Evolutionary conservation across 805 yeast genomes (phyloP).

Genomic region (Tetrapisispora taiwanensis): DNA sequence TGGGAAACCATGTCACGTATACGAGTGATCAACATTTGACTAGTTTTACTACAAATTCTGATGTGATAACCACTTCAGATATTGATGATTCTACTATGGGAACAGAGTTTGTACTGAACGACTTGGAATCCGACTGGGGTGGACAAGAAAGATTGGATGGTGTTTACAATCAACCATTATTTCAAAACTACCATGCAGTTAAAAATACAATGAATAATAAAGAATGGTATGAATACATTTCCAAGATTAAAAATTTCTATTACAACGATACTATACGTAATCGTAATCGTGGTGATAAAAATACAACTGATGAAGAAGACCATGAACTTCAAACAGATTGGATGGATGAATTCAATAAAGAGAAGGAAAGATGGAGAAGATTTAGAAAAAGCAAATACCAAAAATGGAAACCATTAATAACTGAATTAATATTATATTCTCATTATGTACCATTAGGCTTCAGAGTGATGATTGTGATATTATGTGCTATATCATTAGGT

Average conservation of each 20-base stretch:
- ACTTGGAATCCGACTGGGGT: constrained; percentile 52
- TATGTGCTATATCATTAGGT: constrained; percentile 61
- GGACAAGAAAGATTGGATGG: constrained; percentile 55
- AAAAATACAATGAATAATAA: constrained; percentile 22
- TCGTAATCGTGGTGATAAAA: background rate
- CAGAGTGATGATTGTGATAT: constrained; percentile 46
- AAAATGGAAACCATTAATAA: constrained; percentile 53
- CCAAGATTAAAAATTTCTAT: constrained; percentile 21
- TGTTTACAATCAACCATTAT: constrained; percentile 33
- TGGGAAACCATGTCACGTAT: constrained; percentile 25
- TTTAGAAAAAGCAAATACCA: constrained; percentile 43
- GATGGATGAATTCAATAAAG: constrained; percentile 21
- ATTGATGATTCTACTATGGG: background rate
- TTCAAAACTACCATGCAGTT: constrained; percentile 17
- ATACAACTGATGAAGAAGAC: background rate
- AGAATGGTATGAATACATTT: constrained; percentile 24
- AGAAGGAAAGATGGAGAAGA: constrained; percentile 25
- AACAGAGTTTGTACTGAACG: constrained; percentile 17
- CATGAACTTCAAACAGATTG: constrained; percentile 4
- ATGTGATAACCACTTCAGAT: background rate
- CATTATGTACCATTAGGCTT: constrained; percentile 75
- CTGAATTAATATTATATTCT: constrained; percentile 53
- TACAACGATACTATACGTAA: constrained; percentile 9
- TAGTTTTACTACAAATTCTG: background rate
- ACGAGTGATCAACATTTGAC: constrained; percentile 8